These are phyloP conservation scores for Xylariales sp. DNA, from an alignment of 2,329 filamentous ascomycete species.

Conservation along the genomic window DNA sequence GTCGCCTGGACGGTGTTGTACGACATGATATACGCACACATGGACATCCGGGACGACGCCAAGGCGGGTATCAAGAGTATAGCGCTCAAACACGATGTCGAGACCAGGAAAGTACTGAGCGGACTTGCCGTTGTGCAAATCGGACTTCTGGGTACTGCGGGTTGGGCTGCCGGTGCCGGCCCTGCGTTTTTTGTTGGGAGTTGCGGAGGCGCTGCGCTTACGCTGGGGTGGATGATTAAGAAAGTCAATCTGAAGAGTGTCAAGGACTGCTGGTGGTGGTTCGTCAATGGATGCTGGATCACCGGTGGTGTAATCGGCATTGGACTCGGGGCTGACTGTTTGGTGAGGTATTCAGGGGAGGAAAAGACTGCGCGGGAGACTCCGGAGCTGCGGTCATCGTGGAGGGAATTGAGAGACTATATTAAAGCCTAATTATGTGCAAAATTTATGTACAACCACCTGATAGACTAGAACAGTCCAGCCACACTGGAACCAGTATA, in stretches of 20 bases:
- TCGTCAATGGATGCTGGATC: slow-evolving; percentile 65
- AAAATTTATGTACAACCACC: too few relatives aligned
- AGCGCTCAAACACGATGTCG: slow-evolving; percentile 69
- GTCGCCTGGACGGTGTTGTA: slow-evolving; percentile 84
- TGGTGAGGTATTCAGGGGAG: slow-evolving; percentile 40
- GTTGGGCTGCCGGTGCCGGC: slow-evolving; percentile 61
- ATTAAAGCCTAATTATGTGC: too few relatives aligned
- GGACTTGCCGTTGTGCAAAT: slow-evolving; percentile 67
- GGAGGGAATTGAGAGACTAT: too few relatives aligned
- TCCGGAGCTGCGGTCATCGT: too few relatives aligned
- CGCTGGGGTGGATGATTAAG: slow-evolving; percentile 62
- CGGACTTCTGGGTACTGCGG: slow-evolving; percentile 64
- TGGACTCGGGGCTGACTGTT: slow-evolving; percentile 56
- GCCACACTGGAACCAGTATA: too few relatives aligned
- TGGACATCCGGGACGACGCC: slow-evolving; percentile 81
- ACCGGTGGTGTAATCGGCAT: slow-evolving; percentile 59
- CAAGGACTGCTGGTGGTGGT: slow-evolving; percentile 73
- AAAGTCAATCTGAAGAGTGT: slow-evolving; percentile 61
- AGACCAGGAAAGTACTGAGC: slow-evolving; percentile 71
- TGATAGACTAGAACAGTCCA: too few relatives aligned
- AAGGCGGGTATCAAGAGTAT: slow-evolving; percentile 89
- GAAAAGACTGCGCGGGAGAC: slow-evolving; percentile 20
- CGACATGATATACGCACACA: slow-evolving; percentile 91
- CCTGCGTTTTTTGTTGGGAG: slow-evolving; percentile 65
- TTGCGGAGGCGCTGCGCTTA: slow-evolving; percentile 58